Conservation (phyloP, 345 rosid genomes). For the Salix arbutifolia region DNA sequence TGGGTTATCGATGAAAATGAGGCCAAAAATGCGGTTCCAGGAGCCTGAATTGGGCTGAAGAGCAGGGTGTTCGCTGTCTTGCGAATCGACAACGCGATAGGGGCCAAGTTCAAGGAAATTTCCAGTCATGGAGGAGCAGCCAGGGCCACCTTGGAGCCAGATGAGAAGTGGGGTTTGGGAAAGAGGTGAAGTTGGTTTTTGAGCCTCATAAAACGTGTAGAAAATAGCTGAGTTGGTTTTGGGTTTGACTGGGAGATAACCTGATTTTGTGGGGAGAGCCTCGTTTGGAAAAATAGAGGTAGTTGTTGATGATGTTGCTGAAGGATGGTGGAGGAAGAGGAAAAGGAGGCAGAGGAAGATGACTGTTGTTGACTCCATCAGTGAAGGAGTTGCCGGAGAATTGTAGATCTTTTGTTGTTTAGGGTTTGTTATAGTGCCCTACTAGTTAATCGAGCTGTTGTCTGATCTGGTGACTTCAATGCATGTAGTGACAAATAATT, state of each 20-base stretch:
- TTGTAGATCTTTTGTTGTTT: not conserved
- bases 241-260: constrained; percentile 62
- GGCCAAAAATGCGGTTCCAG: constrained; percentile 78
- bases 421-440: not conserved
- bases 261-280: constrained; percentile 76
- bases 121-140: constrained; percentile 89
- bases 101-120: constrained; percentile 87
- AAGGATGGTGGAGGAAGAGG: constrained; percentile 8
- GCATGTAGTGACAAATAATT: not conserved
- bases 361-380: constrained; percentile 13
- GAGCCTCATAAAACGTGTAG: constrained; percentile 79
- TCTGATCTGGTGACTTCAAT: not conserved
- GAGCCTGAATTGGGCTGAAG: constrained; percentile 58
- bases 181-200: constrained; percentile 35
- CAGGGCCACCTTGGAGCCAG: constrained; percentile 95
- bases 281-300: constrained; percentile 39
- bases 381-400: no score
- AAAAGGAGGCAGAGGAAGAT: constrained; percentile 16
- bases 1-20: constrained; percentile 74
- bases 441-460: no score
- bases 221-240: constrained; percentile 57
- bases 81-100: constrained; percentile 49
- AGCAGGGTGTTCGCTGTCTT: constrained; percentile 7
- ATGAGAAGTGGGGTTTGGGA: constrained; percentile 61
- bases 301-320: constrained; percentile 16